phyloP scores from a whole-genome alignment of 805 yeast species.

The Metschnikowia vanudenii region DNA sequence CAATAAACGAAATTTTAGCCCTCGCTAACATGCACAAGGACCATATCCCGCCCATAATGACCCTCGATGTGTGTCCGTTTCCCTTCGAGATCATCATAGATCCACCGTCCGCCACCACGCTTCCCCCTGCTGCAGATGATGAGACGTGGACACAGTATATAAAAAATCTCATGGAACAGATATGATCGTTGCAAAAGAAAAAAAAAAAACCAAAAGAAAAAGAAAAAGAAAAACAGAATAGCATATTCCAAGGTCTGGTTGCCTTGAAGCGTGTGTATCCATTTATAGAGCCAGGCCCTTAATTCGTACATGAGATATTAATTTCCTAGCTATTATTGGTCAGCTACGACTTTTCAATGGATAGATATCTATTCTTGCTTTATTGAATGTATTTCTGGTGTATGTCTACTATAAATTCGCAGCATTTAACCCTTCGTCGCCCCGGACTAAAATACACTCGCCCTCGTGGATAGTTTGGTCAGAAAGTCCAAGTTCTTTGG shows the following conservation, averaged over 20 bases:
- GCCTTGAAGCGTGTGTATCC: background rate
- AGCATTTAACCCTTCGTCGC: slow-evolving; percentile 48
- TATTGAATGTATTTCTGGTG: no score
- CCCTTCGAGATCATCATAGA: slow-evolving; percentile 40
- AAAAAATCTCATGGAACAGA: slow-evolving; percentile 23
- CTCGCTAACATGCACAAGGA: slow-evolving; percentile 55
- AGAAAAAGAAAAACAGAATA: no score
- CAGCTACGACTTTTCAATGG: no score
- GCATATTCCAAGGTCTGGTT: background rate
- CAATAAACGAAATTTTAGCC: slow-evolving; percentile 47
- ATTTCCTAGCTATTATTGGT: no score
- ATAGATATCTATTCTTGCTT: background rate
- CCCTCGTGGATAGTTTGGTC: slow-evolving; percentile 45
- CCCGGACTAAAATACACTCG: slow-evolving; percentile 70
- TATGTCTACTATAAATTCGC: slow-evolving; percentile 35
- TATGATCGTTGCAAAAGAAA: background rate
- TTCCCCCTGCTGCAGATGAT: slow-evolving; percentile 23
- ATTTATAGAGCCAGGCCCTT: background rate
- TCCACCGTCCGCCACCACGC: slow-evolving; percentile 10
- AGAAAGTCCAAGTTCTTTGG: slow-evolving; percentile 33
- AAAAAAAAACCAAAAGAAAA: no score
- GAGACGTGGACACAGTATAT: slow-evolving; percentile 41
- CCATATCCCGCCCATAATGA: slow-evolving; percentile 73
- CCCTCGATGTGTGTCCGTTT: slow-evolving; percentile 65
- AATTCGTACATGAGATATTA: background rate